Percentiles rank a stretch among this genome's conserved stretches.
These are phyloP conservation scores for Leccinum subtestaceum DNA, from an alignment of 768 basidiomycete species.

Conservation along the genomic window DNA sequence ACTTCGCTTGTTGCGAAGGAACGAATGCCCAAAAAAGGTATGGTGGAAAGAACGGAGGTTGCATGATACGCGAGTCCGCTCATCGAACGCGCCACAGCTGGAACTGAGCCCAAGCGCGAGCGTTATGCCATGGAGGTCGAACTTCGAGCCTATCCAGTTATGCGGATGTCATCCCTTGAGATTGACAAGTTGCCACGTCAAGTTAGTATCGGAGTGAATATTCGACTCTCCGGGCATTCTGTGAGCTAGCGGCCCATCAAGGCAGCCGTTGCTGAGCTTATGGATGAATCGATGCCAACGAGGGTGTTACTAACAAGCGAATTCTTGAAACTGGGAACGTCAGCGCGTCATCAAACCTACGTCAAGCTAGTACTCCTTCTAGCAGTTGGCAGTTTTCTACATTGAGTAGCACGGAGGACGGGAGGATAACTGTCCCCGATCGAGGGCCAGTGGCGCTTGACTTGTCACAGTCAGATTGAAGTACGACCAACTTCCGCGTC, in stretches of 20 bases:
- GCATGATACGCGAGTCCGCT: neutral
- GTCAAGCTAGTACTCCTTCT: conserved; percentile 2
- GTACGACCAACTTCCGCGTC: neutral
- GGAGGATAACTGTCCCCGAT: conserved; percentile 2
- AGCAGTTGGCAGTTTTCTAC: neutral
- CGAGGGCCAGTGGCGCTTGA: neutral
- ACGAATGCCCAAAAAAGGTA: conserved; percentile 5
- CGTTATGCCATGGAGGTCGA: neutral
- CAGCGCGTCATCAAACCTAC: neutral
- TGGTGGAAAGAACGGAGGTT: neutral
- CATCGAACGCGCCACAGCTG: neutral
- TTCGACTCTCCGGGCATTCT: neutral
- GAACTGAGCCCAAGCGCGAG: neutral
- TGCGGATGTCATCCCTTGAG: neutral
- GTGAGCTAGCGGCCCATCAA: neutral
- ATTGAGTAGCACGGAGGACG: neutral
- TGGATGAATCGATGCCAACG: neutral
- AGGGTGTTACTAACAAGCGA: neutral
- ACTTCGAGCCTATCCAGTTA: neutral
- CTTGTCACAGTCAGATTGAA: neutral
- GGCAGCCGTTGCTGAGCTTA: neutral
- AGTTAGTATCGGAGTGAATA: neutral
- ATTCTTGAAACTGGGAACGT: neutral
- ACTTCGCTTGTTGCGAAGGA: neutral
- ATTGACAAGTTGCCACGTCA: conserved; percentile 6